Evolutionary conservation across 2,329 filamentous ascomycete genomes (phyloP).

Genomic region (Apiospora aurea): DNA sequence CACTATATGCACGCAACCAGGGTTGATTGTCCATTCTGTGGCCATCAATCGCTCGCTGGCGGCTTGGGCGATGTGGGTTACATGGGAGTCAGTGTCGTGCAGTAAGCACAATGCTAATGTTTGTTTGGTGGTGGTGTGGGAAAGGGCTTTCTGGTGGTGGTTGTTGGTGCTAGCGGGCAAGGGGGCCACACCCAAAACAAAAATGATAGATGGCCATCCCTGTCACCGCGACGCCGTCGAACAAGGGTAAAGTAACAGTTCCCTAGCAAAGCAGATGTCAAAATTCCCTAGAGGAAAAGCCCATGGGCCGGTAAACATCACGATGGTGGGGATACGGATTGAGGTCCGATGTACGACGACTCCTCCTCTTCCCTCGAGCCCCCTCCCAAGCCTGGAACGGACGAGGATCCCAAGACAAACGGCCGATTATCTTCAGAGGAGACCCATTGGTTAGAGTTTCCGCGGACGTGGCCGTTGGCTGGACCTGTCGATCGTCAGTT

Average conservation of each 20-base stretch:
- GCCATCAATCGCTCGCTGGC: constrained; percentile 3
- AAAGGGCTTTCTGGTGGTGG: too few species aligned
- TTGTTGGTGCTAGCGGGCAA: neutral
- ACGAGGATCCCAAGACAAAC: neutral
- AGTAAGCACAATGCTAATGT: neutral
- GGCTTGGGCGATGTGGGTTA: neutral
- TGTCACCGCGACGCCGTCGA: neutral
- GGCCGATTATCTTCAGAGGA: neutral
- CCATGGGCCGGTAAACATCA: constrained; percentile 16
- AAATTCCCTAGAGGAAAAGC: neutral
- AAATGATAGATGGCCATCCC: neutral
- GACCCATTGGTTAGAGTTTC: constrained; percentile 1
- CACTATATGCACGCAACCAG: constrained; percentile 7
- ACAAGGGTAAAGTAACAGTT: constrained; percentile 5
- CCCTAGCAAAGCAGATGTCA: constrained; percentile 3
- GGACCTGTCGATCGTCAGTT: constrained; percentile 14
- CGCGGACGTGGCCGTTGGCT: constrained; percentile 1
- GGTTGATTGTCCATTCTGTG: neutral
- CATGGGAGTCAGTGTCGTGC: constrained; percentile 6
- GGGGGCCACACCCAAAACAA: neutral
- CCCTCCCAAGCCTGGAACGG: neutral
- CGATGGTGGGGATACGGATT: constrained; percentile 16
- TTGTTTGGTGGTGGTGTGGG: constrained; percentile 1
- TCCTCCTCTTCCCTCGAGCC: neutral
- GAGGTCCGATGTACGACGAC: neutral